Evolutionary conservation across 257 asterid species (phyloP).

Genomic region (Plantago ovata): DNA sequence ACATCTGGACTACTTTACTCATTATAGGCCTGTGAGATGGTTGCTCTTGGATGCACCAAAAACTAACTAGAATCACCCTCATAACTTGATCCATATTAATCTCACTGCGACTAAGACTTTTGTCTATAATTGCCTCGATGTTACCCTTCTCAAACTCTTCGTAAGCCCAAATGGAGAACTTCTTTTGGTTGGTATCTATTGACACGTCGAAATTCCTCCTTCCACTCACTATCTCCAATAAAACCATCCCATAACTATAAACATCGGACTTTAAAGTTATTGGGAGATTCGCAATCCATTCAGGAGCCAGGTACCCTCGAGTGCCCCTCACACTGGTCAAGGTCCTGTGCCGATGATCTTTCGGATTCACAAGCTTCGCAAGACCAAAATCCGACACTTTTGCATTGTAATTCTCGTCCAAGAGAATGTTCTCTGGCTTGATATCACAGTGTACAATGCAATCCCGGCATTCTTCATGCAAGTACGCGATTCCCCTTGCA

Average conservation of each 20-base stretch:
- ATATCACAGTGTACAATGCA: slow-evolving; percentile 93
- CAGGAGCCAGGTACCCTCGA: slow-evolving; percentile 82
- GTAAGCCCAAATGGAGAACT: slow-evolving; percentile 73
- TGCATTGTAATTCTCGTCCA: slow-evolving; percentile 68
- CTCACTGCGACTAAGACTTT: slow-evolving; percentile 40
- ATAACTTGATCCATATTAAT: slow-evolving; percentile 56
- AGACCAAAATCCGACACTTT: slow-evolving; percentile 89
- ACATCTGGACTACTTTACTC: slow-evolving; percentile 91
- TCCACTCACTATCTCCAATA: slow-evolving; percentile 81
- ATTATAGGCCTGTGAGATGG: slow-evolving; percentile 84
- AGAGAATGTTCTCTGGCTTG: slow-evolving; percentile 83
- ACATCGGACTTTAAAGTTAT: slow-evolving; percentile 75
- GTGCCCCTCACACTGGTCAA: slow-evolving; percentile 82
- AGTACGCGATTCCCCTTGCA: slow-evolving; percentile 76
- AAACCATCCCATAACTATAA: slow-evolving; percentile 79
- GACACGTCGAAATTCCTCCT: slow-evolving; percentile 83
- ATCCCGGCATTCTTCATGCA: slow-evolving; percentile 88
- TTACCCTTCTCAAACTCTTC: slow-evolving; percentile 79
- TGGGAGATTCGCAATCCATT: slow-evolving; percentile 89
- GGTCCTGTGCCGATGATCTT: slow-evolving; percentile 70
- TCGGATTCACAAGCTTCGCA: slow-evolving; percentile 66
- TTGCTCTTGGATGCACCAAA: slow-evolving; percentile 95
- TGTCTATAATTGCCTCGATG: slow-evolving; percentile 44
- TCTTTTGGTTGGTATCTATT: slow-evolving; percentile 44
- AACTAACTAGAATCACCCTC: slow-evolving; percentile 60